Evolutionary conservation across 805 yeast genomes (phyloP).

Genomic region (Barnettozyma siamensis): DNA sequence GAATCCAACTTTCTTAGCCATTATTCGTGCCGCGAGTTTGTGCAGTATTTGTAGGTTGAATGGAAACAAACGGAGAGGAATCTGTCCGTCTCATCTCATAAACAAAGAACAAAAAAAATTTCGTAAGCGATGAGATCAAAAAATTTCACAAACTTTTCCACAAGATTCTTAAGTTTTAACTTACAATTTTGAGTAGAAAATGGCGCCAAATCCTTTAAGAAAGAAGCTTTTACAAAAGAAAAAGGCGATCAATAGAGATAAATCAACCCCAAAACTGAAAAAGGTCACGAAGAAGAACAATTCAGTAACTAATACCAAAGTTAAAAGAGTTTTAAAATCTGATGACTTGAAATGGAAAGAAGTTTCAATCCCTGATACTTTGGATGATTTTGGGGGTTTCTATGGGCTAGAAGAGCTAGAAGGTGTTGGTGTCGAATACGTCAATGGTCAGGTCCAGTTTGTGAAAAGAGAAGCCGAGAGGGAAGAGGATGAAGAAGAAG

Average conservation of each 20-base stretch:
- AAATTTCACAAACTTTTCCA: constrained; percentile 1
- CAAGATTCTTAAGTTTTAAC: not conserved
- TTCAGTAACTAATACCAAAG: not conserved
- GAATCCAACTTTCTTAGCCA: constrained; percentile 10
- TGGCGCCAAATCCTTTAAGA: constrained; percentile 6
- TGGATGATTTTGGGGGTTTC: constrained; percentile 85
- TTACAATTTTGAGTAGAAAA: not conserved
- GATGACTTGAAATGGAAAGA: constrained; percentile 67
- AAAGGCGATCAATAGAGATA: not conserved
- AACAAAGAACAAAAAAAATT: not conserved
- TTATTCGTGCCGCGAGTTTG: too few relatives aligned
- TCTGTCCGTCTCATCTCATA: too few relatives aligned
- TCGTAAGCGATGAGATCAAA: constrained; percentile 18
- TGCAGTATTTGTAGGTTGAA: too few relatives aligned
- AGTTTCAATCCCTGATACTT: constrained; percentile 75
- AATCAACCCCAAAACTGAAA: constrained; percentile 1
- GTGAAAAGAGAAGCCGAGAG: constrained; percentile 33
- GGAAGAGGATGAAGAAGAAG: constrained; percentile 22
- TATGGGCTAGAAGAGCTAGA: constrained; percentile 92
- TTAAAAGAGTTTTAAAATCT: constrained; percentile 34
- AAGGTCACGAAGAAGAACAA: constrained; percentile 1
- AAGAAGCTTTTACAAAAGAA: constrained; percentile 4
- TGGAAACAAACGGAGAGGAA: too few relatives aligned
- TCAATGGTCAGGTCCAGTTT: constrained; percentile 63
- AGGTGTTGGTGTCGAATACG: constrained; percentile 78